Percentiles rank a stretch among this genome's conserved stretches.
Conservation (phyloP, 1,284 basidiomycete genomes). For the Apiotrichum sp. region DNA sequence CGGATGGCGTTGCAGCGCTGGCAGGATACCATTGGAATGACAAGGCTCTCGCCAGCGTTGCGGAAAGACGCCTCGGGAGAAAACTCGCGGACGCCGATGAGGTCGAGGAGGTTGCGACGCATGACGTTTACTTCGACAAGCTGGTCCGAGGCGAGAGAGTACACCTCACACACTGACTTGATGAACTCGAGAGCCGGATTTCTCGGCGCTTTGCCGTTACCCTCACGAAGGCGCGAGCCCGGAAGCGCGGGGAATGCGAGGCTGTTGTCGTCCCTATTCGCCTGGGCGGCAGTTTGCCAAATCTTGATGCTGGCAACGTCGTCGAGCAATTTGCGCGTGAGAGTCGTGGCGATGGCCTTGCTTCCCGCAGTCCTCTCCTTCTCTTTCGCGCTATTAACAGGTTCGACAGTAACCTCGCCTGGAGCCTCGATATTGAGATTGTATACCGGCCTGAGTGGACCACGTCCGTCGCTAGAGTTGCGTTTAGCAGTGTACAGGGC, state of each 20-base stretch:
- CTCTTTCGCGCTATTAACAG: constrained; percentile 60
- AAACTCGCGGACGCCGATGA: constrained; percentile 84
- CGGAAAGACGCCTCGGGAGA: constrained; percentile 73
- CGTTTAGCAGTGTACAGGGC: constrained; percentile 75
- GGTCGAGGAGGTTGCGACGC: constrained; percentile 81
- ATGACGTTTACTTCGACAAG: constrained; percentile 80
- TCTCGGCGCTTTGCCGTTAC: constrained; percentile 46
- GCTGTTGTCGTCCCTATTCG: constrained; percentile 54
- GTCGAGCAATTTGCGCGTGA: constrained; percentile 77
- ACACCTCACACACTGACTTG: constrained; percentile 80
- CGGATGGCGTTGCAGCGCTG: constrained; percentile 80
- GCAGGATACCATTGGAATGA: constrained; percentile 82
- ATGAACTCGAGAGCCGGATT: constrained; percentile 84
- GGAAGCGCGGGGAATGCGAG: constrained; percentile 82
- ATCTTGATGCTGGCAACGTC: constrained; percentile 64
- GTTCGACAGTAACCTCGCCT: constrained; percentile 19
- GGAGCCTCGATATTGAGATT: constrained; percentile 48
- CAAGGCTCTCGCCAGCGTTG: constrained; percentile 89
- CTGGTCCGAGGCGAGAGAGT: constrained; percentile 69
- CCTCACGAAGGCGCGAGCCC: constrained; percentile 57
- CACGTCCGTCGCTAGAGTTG: constrained; percentile 55
- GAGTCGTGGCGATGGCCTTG: constrained; percentile 69
- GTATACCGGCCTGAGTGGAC: constrained; percentile 70
- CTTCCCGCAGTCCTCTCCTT: constrained; percentile 64
- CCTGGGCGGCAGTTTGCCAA: constrained; percentile 56